Base-by-base conservation (phyloP, 345 rosid species). In the Citrus hindsii region DNA sequence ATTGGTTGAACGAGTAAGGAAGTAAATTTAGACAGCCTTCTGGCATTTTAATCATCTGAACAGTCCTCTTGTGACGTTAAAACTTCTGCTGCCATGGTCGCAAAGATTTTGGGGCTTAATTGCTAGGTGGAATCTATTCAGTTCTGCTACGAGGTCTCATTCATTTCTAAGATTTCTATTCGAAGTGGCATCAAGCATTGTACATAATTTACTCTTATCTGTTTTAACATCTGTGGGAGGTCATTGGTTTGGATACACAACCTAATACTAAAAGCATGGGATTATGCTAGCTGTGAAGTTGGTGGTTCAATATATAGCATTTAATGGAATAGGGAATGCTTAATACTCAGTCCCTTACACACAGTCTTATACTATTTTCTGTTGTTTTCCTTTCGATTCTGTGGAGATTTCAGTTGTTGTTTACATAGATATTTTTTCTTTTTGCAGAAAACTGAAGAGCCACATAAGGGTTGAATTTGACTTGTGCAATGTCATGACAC, bases 391-490 rank as follows among this genome's bases (percentile, higher is more conserved):
- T 58, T 61, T 30, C 21, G 4, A 40, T 2, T 61, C 16, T 5
- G 9, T 6, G 33, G 24, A 48, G 18, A 32, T 51, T 48, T 63
- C 18, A 14, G 40, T 12, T 81, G 33, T 69, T 22, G 5, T 37
- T 10, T 14, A 37, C 42, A 4, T 59, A 30, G 25, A 24, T 8
- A 4, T 55, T 46, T 28, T 3, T 24, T 4, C 35, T 51, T 33
- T 8, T 32, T 74, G 76, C 83, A 84, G 85, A 80, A 56, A 69
- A 24, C 68, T 73, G 81, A 60, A 59, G 81, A 70, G 60, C 40
- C 74, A 30, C 74, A 35, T 5, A 59, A 77, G 75, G 74, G 71
- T 27, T 83, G 77, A 83, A 18, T 42, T 5, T 35, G 9, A 24
- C 65, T 30, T 32, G 68, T 38, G 35, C 35, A 46, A 22, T 19